phyloP scores from a whole-genome alignment of 208 protist species.

The Acanthamoeba culbertsoni region DNA sequence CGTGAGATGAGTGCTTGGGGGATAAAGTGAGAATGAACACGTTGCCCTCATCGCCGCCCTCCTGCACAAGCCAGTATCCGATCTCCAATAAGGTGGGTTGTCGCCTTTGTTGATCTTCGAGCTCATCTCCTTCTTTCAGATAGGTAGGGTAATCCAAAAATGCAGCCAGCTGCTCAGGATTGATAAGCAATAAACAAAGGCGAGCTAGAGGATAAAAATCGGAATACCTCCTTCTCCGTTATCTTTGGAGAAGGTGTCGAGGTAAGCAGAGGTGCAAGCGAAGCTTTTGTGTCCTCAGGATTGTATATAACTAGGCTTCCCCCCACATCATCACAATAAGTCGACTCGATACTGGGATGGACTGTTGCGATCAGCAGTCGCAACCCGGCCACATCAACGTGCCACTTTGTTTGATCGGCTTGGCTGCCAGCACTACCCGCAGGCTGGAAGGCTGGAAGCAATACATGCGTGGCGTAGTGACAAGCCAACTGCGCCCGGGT shows the following conservation, averaged over 20 bases:
- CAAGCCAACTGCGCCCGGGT: neutral
- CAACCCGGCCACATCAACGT: neutral
- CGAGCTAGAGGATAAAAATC: neutral
- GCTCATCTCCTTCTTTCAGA: slow-evolving; percentile 5
- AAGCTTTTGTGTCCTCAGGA: neutral
- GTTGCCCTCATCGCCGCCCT: neutral
- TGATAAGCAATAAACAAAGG: neutral
- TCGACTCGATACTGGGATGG: neutral
- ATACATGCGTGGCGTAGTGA: neutral
- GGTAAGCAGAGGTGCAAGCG: neutral
- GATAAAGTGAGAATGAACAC: neutral
- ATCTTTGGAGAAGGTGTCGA: neutral
- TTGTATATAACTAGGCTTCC: neutral
- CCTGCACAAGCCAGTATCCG: neutral
- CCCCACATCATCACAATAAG: neutral
- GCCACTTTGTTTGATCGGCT: neutral
- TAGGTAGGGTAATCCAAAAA: neutral
- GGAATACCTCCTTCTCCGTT: neutral
- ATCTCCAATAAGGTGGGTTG: neutral
- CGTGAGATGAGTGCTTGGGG: neutral
- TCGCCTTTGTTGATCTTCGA: neutral
- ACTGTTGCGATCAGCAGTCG: neutral
- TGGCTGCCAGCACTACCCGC: neutral
- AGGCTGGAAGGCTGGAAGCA: neutral
- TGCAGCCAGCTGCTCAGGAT: neutral